Percentiles rank a stretch among this genome's conserved stretches.
Evolutionary conservation across 1,284 basidiomycete genomes (phyloP).

Genomic region (Tylopilus sp.): DNA sequence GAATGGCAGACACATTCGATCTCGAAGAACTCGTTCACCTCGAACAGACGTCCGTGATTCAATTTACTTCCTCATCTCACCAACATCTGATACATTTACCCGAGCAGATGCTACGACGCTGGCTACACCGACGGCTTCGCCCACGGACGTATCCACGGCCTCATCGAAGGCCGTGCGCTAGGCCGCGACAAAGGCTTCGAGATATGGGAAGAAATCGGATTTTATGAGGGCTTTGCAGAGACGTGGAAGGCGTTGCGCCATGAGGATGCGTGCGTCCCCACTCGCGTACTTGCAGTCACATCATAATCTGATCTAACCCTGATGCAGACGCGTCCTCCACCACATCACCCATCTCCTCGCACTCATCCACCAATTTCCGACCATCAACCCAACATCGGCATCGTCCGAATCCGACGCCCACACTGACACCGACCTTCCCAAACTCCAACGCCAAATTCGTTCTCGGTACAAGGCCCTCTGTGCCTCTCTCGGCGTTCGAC

Average conservation of each 20-base stretch:
- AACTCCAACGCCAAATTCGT: conserved; percentile 86
- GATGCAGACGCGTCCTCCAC: conserved; percentile 65
- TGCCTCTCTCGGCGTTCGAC: conserved; percentile 82
- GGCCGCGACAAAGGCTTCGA: conserved; percentile 94
- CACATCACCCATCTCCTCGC: conserved; percentile 79
- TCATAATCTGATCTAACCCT: background rate
- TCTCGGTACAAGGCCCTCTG: conserved; percentile 91
- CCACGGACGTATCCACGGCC: conserved; percentile 91
- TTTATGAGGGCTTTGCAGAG: conserved; percentile 87
- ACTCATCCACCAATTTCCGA: conserved; percentile 83
- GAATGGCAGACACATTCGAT: conserved; percentile 60
- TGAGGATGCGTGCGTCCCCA: conserved; percentile 57
- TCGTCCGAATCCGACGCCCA: conserved; percentile 41
- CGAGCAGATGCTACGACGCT: conserved; percentile 78
- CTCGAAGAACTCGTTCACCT: conserved; percentile 75
- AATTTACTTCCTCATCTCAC: background rate
- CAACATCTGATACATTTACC: conserved; percentile 9
- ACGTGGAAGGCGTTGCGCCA: conserved; percentile 72
- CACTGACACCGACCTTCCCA: conserved; percentile 51
- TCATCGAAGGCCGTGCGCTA: conserved; percentile 92
- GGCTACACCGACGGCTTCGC: conserved; percentile 84
- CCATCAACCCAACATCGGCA: conserved; percentile 69
- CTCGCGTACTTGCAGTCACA: no score
- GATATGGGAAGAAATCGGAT: conserved; percentile 97
- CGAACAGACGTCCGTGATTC: conserved; percentile 70